Conservation (phyloP, 2,329 filamentous ascomycete species). For the Leptographium galeiforme region DNA sequence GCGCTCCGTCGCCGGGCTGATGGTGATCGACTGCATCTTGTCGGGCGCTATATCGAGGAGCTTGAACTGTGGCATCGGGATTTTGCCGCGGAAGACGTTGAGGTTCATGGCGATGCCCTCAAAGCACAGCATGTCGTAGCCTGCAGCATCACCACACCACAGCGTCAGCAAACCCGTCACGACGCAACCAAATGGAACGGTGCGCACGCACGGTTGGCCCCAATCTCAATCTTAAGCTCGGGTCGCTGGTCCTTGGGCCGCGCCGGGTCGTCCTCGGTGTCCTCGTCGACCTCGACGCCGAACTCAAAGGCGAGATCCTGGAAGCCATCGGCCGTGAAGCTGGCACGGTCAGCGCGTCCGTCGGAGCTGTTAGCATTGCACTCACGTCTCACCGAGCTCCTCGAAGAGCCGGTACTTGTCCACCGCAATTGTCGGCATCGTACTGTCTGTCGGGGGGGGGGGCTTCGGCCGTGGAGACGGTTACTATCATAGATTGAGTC, state of each 20-base stretch:
- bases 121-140: slow-evolving; percentile 85
- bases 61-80: slow-evolving; percentile 64
- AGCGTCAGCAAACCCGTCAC: too few relatives aligned
- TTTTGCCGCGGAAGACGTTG: slow-evolving; percentile 79
- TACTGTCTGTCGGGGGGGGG: neutral
- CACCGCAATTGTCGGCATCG: slow-evolving; percentile 78
- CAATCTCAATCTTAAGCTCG: slow-evolving; percentile 95
- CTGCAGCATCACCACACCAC: neutral
- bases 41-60: slow-evolving; percentile 59
- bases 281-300: slow-evolving; percentile 94
- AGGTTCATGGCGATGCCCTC: slow-evolving; percentile 93
- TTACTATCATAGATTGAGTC: neutral
- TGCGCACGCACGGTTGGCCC: slow-evolving; percentile 50
- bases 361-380: neutral
- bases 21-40: slow-evolving; percentile 66
- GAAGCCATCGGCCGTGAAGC: slow-evolving; percentile 86
- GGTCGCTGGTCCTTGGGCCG: slow-evolving; percentile 73
- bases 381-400: slow-evolving; percentile 74
- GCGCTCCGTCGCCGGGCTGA: slow-evolving; percentile 59
- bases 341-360: slow-evolving; percentile 18
- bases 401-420: slow-evolving; percentile 94
- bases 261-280: slow-evolving; percentile 60
- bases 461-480: too few relatives aligned
- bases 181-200: too few relatives aligned
- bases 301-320: slow-evolving; percentile 98